These are phyloP conservation scores for Fraxinus angustifolia DNA, from an alignment of 305 asterid genomes.

Conservation along the genomic window DNA sequence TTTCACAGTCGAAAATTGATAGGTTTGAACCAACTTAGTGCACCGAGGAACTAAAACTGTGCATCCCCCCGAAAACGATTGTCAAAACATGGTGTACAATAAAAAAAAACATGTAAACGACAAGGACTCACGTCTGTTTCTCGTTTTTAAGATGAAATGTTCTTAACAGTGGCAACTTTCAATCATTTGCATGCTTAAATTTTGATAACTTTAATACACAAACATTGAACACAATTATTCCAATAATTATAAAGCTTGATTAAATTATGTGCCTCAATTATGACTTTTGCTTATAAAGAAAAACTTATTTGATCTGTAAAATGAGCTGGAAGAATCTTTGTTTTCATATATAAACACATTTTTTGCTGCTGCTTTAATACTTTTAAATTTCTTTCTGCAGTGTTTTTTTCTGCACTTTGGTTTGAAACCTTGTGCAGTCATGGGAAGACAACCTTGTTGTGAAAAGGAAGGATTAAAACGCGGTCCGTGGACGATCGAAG, in stretches of 20 bases:
- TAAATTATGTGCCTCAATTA: slow-evolving; percentile 36
- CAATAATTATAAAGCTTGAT: slow-evolving; percentile 24
- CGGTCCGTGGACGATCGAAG: slow-evolving; percentile 85
- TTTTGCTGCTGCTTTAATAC: slow-evolving; percentile 16
- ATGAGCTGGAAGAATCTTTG: slow-evolving; percentile 74
- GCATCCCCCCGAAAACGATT: neutral
- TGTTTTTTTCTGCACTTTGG: neutral
- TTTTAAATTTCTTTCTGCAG: neutral
- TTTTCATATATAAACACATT: slow-evolving; percentile 31
- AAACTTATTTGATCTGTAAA: slow-evolving; percentile 29
- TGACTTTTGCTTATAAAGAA: slow-evolving; percentile 27
- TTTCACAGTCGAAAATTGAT: neutral
- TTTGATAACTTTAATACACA: neutral
- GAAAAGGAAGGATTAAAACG: slow-evolving; percentile 70
- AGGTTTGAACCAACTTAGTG: neutral
- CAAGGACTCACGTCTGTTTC: slow-evolving; percentile 60
- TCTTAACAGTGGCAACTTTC: slow-evolving; percentile 21
- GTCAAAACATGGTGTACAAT: neutral
- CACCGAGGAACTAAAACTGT: neutral
- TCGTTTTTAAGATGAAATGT: slow-evolving; percentile 17
- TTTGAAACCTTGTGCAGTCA: slow-evolving; percentile 10
- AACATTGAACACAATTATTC: slow-evolving; percentile 20
- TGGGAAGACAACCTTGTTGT: slow-evolving; percentile 92
- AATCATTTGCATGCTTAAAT: slow-evolving; percentile 32
- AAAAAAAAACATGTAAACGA: slow-evolving; percentile 52